phyloP scores from a whole-genome alignment of 2,329 filamentous ascomycete species.

The Fusarium albosuccineum region DNA sequence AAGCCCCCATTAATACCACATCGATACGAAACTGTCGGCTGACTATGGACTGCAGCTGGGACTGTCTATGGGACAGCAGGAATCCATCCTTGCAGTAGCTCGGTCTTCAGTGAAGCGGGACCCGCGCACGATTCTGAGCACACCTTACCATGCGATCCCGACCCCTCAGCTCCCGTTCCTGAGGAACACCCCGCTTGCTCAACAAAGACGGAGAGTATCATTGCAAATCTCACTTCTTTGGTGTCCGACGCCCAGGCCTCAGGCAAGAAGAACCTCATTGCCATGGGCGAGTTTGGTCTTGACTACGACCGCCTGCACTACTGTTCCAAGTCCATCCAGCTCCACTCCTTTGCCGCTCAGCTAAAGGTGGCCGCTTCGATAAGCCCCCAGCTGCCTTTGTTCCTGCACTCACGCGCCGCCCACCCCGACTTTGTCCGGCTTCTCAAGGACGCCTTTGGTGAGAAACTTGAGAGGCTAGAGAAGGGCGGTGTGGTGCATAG shows the following conservation, averaged over 20 bases:
- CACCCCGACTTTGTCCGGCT: slow-evolving; percentile 85
- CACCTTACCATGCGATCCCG: slow-evolving; percentile 66
- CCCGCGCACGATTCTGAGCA: slow-evolving; percentile 61
- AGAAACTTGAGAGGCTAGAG: slow-evolving; percentile 74
- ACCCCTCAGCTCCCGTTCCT: slow-evolving; percentile 60
- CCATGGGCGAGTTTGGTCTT: slow-evolving; percentile 94
- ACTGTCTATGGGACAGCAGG: slow-evolving; percentile 91
- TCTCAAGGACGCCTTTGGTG: slow-evolving; percentile 69
- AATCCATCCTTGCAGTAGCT: slow-evolving; percentile 91
- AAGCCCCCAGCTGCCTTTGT: slow-evolving; percentile 84
- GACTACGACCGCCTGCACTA: slow-evolving; percentile 95
- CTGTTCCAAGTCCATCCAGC: slow-evolving; percentile 81
- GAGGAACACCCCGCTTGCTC: slow-evolving; percentile 63
- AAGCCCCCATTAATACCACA: slow-evolving; percentile 50
- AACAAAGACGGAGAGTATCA: slow-evolving; percentile 60
- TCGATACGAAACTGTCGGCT: slow-evolving; percentile 8
- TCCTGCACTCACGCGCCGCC: slow-evolving; percentile 91
- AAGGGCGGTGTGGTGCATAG: slow-evolving; percentile 90
- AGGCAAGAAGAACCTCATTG: slow-evolving; percentile 67
- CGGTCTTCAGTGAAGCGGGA: slow-evolving; percentile 75
- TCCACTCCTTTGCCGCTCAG: slow-evolving; percentile 87
- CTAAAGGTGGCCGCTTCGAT: slow-evolving; percentile 78
- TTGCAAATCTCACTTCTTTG: slow-evolving; percentile 73
- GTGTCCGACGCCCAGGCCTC: slow-evolving; percentile 69
- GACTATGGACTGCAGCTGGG: slow-evolving; percentile 66